Base-by-base conservation (phyloP, 2,329 filamentous ascomycete species). In the Cryphonectria naterciae region DNA sequence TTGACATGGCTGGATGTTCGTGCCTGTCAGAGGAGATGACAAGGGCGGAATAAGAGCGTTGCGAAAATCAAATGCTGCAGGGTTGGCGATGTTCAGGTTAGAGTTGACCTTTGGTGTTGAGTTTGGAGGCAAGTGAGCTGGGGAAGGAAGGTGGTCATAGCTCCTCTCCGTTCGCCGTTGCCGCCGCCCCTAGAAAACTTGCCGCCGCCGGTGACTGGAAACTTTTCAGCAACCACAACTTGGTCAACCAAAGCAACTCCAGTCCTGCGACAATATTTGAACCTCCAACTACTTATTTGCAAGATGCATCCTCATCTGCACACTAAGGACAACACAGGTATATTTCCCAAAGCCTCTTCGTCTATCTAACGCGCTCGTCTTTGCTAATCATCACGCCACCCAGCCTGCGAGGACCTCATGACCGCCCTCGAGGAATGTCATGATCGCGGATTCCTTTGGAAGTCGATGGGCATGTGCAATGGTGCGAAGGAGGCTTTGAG, bases 301-400 rank as follows among this genome's bases (percentile, higher is more conserved):
- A 88, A 77, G 61, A 99, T 99, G 96, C 96, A 99, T 93, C 97
- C 96, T 68, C 95, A 98, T 84, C 85, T 99, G 2, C 95, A 98
- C 80, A 97, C 94, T 39, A 94, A 96, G 80, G 92, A 97, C 79
- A 97, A 97, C 77, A 86, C 89, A 76, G 95, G 95, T 97, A 87
- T 61, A 78, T 52, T 2, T 67, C 65, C 68, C 35, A 2, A n/a
- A 19, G 19, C 19, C 71, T 67, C 67, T 28, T 68, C n/a, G 6
- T 13, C 49, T 41, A 60, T 60, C n/a, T n/a, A 1, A 8, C 15
- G 25, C 61, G 28, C 65, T 25, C 54, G 4, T 25, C 46, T 19
- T 15, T 25, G 63, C 70, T 73, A 61, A 73, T 61, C 2, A 6
- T 52, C 17, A 49, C 67, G 49, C 49, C 41, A 68, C 41, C 67